Base-by-base conservation (phyloP, 2,329 filamentous ascomycete species). In the Cladobotryum protrusum region DNA sequence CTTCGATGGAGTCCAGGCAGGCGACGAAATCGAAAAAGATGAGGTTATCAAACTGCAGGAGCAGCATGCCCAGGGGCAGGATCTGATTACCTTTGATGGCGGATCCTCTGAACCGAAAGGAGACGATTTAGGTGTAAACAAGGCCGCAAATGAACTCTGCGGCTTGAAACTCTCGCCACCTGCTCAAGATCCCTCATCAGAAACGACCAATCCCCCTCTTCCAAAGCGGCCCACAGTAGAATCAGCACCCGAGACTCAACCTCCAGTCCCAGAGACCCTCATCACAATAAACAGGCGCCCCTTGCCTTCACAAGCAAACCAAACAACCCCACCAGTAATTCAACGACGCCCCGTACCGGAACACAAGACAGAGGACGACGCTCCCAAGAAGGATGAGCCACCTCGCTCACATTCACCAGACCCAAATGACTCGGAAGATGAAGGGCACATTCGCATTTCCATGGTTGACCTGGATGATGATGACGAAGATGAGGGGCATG, bases 21-120 rank as follows among this genome's bases (percentile, higher is more conserved):
- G 71, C 19, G 64, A 65, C 1, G 67, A 66, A 4, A 80, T 80
- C 43, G 75, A 75, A 56, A 75, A 73, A 56, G 77, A 80, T 52
- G 70, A 75, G 3, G 67, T 78, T 9, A 71, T 79, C 47, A 67
- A 70, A 35, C 57, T 78, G 49, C 74, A 71, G 43, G 70, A 72
- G 3, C 58, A 66, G 32, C 61, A 62, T 35, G 59, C 57, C 13
- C 58, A 57, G n/a, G 65, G 59, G 1, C 55, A 63, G 13, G 37
- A 47, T 15, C 56, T 67, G n/a, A 58, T 68, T 20, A 59, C 66
- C 37, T 53, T 67, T 6, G 61, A 64, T 36, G 61, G 35, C 40
- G 35, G 37, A 29, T 8, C 34, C 4, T 11, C 40, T 33, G 54
- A 53, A 17, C n/a, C 3, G 11, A 34, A 20, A 19, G 32, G 24